phyloP scores from a whole-genome alignment of 2,329 filamentous ascomycete genomes.

The Fusarium nygamai region DNA sequence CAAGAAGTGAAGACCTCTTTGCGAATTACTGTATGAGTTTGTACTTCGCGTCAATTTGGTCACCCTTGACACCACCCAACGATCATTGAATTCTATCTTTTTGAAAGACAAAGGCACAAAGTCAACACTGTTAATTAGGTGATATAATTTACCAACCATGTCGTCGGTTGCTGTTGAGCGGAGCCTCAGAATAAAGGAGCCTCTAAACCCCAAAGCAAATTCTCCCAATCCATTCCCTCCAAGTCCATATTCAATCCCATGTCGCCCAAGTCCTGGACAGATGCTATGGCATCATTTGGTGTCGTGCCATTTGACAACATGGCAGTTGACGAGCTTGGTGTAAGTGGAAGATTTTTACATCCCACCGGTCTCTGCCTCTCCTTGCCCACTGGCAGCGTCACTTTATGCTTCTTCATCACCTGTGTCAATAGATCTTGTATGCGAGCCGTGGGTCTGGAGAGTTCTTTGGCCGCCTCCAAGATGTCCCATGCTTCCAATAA shows the following conservation, averaged over 20 bases:
- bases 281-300: conserved; percentile 17
- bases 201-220: conserved; percentile 48
- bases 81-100: neutral
- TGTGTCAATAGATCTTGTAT: conserved; percentile 46
- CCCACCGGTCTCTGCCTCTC: neutral
- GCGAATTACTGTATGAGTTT: neutral
- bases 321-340: conserved; percentile 41
- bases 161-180: neutral
- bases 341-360: conserved; percentile 39
- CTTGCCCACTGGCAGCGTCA: conserved; percentile 24
- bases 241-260: conserved; percentile 46
- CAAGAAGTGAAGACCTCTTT: neutral
- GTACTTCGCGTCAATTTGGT: neutral
- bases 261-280: conserved; percentile 42
- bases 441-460: conserved; percentile 45
- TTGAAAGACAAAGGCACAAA: neutral
- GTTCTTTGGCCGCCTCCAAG: conserved; percentile 44
- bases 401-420: conserved; percentile 47
- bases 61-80: neutral
- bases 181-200: conserved; percentile 44
- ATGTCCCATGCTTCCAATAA: conserved; percentile 48
- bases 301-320: conserved; percentile 19
- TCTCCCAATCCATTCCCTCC: conserved; percentile 50
- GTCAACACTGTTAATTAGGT: neutral
- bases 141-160: neutral